A percentile compares a stretch with the other conserved stretches of the same genome.
Conservation (phyloP, 202 grass and related monocot species). For the Schoenoplectus tabernaemontani region DNA sequence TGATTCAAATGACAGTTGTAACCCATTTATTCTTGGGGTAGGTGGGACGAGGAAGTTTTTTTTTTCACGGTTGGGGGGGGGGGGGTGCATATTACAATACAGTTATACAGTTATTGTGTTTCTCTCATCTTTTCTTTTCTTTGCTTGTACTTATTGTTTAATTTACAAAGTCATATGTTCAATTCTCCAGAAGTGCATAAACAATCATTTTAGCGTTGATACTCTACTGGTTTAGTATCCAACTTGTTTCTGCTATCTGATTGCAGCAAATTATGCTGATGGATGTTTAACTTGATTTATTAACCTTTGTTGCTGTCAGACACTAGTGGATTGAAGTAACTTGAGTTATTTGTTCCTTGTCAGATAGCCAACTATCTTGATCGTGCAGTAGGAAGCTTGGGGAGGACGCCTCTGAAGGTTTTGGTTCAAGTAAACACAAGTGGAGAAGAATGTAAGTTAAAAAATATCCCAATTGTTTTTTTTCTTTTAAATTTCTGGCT, state of each 20-base stretch:
- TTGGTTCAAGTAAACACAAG: slow-evolving; percentile 98
- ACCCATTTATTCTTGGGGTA: neutral
- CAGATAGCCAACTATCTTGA: slow-evolving; percentile 95
- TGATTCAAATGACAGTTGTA: neutral
- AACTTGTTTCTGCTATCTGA: neutral
- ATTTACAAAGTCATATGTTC: too few relatives aligned
- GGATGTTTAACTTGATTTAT: neutral
- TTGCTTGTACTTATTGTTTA: neutral
- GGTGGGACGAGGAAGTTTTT: neutral
- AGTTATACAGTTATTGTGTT: neutral
- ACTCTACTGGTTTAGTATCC: neutral
- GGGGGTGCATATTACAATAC: neutral
- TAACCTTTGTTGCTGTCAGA: neutral
- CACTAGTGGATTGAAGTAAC: neutral
- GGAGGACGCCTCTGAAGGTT: slow-evolving; percentile 82
- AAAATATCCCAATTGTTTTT: neutral
- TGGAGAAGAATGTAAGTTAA: slow-evolving; percentile 90
- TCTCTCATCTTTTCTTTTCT: neutral
- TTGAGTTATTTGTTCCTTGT: slow-evolving; percentile 12
- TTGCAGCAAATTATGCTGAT: neutral
- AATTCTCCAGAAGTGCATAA: too few relatives aligned
- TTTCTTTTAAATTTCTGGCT: neutral
- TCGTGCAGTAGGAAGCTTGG: slow-evolving; percentile 65
- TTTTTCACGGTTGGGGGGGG: neutral
- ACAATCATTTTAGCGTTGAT: neutral